Evolutionary conservation across 1,284 basidiomycete genomes (phyloP).

Genomic region (Exobasidium cylindrosporum): DNA sequence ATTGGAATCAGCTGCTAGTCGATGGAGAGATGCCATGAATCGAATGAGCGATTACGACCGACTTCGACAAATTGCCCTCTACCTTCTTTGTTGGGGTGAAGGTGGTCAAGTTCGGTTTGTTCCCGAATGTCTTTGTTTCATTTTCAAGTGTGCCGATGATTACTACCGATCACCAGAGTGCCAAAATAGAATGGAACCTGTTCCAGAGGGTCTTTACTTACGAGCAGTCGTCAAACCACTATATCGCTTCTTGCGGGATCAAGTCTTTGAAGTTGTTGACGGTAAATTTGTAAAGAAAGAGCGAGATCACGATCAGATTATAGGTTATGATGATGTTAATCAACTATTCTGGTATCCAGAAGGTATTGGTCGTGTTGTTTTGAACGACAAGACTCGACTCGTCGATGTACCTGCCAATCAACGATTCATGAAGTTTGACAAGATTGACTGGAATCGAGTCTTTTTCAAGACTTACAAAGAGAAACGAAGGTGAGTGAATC

Average conservation of each 20-base stretch:
- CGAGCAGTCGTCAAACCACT: slow-evolving; percentile 87
- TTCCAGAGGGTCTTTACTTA: slow-evolving; percentile 92
- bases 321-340: slow-evolving; percentile 98
- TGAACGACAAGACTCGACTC: slow-evolving; percentile 76
- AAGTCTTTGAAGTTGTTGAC: slow-evolving; percentile 94
- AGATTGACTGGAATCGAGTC: slow-evolving; percentile 54
- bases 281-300: slow-evolving; percentile 88
- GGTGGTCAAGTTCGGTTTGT: slow-evolving; percentile 97
- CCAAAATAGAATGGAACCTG: slow-evolving; percentile 85
- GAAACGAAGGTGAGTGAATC: slow-evolving; percentile 35
- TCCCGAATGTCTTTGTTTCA: slow-evolving; percentile 95
- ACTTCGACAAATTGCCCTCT: slow-evolving; percentile 91
- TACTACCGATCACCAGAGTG: slow-evolving; percentile 99
- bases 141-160: slow-evolving; percentile 99
- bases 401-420: slow-evolving; percentile 54
- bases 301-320: slow-evolving; percentile 87
- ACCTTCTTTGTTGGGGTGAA: slow-evolving; percentile 95
- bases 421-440: slow-evolving; percentile 56
- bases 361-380: slow-evolving; percentile 85
- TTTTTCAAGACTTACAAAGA: slow-evolving; percentile 56
- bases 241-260: slow-evolving; percentile 96
- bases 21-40: slow-evolving; percentile 98
- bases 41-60: slow-evolving; percentile 98
- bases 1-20: slow-evolving; percentile 72
- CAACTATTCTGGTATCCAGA: slow-evolving; percentile 99